Evolutionary conservation across 1,284 basidiomycete genomes (phyloP).

Genomic region (Schizopora paradoxa): DNA sequence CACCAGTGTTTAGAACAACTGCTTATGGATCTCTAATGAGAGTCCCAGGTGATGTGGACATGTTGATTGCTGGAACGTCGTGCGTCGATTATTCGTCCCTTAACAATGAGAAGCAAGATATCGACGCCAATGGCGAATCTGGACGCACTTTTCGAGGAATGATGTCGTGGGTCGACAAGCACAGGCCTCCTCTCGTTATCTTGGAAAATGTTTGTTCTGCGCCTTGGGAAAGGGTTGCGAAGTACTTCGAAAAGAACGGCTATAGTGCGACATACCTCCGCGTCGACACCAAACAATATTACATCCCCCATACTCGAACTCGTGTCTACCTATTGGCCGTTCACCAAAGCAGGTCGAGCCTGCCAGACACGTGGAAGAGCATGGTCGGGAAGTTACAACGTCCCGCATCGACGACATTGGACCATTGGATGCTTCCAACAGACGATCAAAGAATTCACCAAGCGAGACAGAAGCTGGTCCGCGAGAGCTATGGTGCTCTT

Average conservation of each 20-base stretch:
- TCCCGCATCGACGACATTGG: constrained; percentile 84
- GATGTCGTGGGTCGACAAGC: constrained; percentile 87
- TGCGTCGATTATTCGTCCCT: constrained; percentile 96
- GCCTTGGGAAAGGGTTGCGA: constrained; percentile 77
- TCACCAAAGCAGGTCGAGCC: constrained; percentile 48
- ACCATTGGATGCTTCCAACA: constrained; percentile 85
- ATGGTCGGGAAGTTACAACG: constrained; percentile 67
- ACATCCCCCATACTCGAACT: constrained; percentile 91
- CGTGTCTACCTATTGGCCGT: constrained; percentile 85
- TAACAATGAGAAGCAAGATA: constrained; percentile 89
- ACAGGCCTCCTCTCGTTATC: constrained; percentile 86
- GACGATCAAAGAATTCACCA: constrained; percentile 91
- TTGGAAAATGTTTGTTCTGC: constrained; percentile 93
- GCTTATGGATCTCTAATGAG: constrained; percentile 85
- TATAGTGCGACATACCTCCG: constrained; percentile 74
- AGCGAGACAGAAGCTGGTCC: constrained; percentile 78
- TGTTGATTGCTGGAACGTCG: constrained; percentile 89
- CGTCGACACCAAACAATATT: constrained; percentile 90
- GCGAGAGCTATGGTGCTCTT: constrained; percentile 52
- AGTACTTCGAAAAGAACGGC: constrained; percentile 70
- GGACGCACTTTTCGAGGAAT: constrained; percentile 89
- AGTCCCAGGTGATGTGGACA: constrained; percentile 88
- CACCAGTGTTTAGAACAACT: constrained; percentile 57
- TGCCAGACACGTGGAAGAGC: constrained; percentile 71
- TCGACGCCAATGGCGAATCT: constrained; percentile 84